Conservation (phyloP, 2,329 filamentous ascomycete genomes). For the Apiospora hydei region DNA sequence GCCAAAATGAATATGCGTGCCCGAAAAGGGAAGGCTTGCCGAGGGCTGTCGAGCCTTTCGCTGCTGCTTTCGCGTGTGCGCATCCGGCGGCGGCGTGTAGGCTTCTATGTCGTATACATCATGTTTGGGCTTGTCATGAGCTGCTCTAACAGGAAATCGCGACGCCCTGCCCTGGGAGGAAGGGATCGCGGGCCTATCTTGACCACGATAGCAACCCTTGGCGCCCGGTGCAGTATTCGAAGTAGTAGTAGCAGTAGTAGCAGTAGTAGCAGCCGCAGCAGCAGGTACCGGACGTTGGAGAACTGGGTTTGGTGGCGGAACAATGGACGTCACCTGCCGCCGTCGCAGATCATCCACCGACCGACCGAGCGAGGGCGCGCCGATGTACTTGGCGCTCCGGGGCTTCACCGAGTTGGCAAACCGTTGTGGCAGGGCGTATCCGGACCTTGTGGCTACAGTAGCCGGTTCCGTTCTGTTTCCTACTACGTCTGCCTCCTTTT, state of each 20-base stretch:
- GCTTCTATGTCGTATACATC: too few species aligned
- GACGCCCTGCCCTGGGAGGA: not conserved
- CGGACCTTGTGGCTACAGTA: not conserved
- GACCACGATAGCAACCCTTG: not conserved
- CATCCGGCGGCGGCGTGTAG: too few species aligned
- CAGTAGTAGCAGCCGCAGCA: too few species aligned
- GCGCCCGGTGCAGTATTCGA: not conserved
- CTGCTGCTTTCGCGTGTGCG: too few species aligned
- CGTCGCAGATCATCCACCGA: not conserved
- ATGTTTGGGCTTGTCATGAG: too few species aligned
- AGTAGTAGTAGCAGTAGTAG: too few species aligned
- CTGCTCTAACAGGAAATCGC: too few species aligned
- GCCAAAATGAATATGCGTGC: too few species aligned
- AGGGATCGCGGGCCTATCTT: not conserved
- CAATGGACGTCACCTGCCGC: not conserved
- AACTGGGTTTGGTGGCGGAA: not conserved
- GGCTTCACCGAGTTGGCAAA: not conserved
- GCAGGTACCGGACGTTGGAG: not conserved
- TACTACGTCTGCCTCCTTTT: not conserved
- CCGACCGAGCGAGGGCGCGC: not conserved
- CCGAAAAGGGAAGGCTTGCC: too few species aligned
- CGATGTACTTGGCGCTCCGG: not conserved
- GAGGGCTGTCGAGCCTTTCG: too few species aligned
- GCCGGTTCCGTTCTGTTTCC: not conserved
- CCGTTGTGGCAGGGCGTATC: not conserved